phyloP scores from a whole-genome alignment of 805 yeast genomes.

The Ogataea chonburiensis region DNA sequence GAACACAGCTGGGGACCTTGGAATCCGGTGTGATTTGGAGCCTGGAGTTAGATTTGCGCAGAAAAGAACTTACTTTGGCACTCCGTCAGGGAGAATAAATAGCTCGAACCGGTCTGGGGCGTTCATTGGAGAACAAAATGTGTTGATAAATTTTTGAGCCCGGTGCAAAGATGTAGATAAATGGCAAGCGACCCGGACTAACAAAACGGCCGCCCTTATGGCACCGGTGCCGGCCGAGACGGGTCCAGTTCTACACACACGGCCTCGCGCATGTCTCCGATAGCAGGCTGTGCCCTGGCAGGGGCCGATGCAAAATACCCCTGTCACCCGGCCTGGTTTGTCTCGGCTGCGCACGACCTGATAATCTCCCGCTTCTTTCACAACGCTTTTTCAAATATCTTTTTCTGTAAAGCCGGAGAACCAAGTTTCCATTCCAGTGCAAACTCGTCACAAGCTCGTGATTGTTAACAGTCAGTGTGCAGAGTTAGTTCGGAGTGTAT shows the following conservation, averaged over 20 bases:
- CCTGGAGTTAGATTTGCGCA: constrained; percentile 34
- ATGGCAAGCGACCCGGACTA: neutral
- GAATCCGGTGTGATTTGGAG: constrained; percentile 89
- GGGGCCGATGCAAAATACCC: neutral
- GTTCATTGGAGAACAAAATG: constrained; percentile 58
- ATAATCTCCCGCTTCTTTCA: constrained; percentile 14
- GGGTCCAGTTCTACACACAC: no score
- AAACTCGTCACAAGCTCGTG: constrained; percentile 7
- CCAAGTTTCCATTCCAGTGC: constrained; percentile 7
- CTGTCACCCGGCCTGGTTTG: constrained; percentile 15
- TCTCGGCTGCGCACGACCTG: constrained; percentile 15
- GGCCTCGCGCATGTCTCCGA: no score
- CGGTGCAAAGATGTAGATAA: constrained; percentile 11
- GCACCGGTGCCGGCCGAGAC: no score
- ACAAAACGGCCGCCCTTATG: no score
- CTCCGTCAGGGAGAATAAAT: constrained; percentile 96
- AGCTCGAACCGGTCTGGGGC: constrained; percentile 99
- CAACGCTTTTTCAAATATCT: constrained; percentile 12
- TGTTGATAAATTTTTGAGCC: constrained; percentile 11
- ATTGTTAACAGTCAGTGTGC: constrained; percentile 1
- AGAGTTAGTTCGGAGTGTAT: constrained; percentile 8
- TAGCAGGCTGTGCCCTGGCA: no score
- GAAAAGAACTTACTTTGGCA: constrained; percentile 64
- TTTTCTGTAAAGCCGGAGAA: constrained; percentile 11
- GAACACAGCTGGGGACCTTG: constrained; percentile 91